phyloP scores from a whole-genome alignment of 1,139 yeast species.

The Debaryomyces sp. region DNA sequence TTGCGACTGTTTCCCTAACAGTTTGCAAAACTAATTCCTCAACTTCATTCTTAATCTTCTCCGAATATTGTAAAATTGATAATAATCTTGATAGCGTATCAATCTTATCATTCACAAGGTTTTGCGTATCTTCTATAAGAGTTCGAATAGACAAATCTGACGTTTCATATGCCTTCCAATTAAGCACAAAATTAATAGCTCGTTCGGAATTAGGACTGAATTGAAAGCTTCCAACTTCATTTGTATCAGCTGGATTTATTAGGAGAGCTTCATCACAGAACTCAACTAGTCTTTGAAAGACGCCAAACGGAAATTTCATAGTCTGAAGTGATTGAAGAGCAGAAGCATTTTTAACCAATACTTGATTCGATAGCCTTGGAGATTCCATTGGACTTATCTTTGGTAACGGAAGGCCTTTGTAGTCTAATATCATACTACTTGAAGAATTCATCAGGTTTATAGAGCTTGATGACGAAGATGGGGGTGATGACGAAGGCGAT shows the following conservation, averaged over 20 bases:
- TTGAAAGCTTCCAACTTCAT: constrained; percentile 28
- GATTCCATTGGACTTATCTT: constrained; percentile 17
- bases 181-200: constrained; percentile 58
- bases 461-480: constrained; percentile 23
- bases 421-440: constrained; percentile 38
- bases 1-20: constrained; percentile 65
- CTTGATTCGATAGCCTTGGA: constrained; percentile 26
- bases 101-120: constrained; percentile 64
- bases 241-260: constrained; percentile 62
- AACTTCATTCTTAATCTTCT: constrained; percentile 78
- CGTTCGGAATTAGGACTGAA: constrained; percentile 75
- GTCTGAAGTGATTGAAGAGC: constrained; percentile 24
- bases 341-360: constrained; percentile 31
- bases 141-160: constrained; percentile 66
- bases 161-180: constrained; percentile 58
- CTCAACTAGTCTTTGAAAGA: constrained; percentile 63
- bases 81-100: constrained; percentile 76
- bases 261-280: constrained; percentile 76
- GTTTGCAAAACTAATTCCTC: constrained; percentile 69
- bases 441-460: constrained; percentile 17
- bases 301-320: constrained; percentile 64
- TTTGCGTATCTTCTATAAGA: constrained; percentile 69
- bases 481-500: constrained; percentile 23
- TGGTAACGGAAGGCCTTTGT: constrained; percentile 64
- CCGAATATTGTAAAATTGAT: constrained; percentile 77